Evolutionary conservation across 768 basidiomycete genomes (phyloP).

Genomic region (Aureoboletus auriporus): DNA sequence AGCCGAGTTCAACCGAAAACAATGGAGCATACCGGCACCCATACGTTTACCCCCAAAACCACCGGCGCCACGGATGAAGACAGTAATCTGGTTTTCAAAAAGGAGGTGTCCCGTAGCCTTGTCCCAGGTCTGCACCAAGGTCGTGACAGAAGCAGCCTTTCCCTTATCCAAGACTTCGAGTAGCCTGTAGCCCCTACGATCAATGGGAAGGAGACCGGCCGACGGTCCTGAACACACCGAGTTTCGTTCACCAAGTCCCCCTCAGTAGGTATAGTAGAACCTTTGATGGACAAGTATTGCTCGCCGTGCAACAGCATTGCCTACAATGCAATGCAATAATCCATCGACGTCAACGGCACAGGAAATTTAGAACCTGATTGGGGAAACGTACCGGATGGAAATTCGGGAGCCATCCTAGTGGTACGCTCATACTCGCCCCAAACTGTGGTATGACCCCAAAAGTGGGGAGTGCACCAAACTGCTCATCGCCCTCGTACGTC

Average conservation of each 20-base stretch:
- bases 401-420: constrained; percentile 89
- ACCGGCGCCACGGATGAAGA: constrained; percentile 92
- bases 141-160: constrained; percentile 89
- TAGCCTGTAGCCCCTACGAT: constrained; percentile 37
- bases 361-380: neutral
- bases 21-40: constrained; percentile 58
- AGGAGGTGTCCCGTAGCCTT: constrained; percentile 72
- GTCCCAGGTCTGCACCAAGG: constrained; percentile 75
- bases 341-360: neutral
- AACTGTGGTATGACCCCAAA: constrained; percentile 97
- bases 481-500: constrained; percentile 86
- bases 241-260: constrained; percentile 75
- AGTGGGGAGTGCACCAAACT: constrained; percentile 84
- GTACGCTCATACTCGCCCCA: constrained; percentile 56
- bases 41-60: constrained; percentile 90
- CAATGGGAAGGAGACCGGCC: constrained; percentile 7
- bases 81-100: constrained; percentile 89
- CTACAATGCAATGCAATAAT: constrained; percentile 33
- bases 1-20: constrained; percentile 2
- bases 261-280: constrained; percentile 80
- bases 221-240: constrained; percentile 38
- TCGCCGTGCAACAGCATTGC: constrained; percentile 98
- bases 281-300: constrained; percentile 87
- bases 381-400: constrained; percentile 76
- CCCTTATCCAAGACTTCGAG: constrained; percentile 87